These are phyloP conservation scores for Crataegus laevigata DNA, from an alignment of 306 rosid species.

Conservation along the genomic window DNA sequence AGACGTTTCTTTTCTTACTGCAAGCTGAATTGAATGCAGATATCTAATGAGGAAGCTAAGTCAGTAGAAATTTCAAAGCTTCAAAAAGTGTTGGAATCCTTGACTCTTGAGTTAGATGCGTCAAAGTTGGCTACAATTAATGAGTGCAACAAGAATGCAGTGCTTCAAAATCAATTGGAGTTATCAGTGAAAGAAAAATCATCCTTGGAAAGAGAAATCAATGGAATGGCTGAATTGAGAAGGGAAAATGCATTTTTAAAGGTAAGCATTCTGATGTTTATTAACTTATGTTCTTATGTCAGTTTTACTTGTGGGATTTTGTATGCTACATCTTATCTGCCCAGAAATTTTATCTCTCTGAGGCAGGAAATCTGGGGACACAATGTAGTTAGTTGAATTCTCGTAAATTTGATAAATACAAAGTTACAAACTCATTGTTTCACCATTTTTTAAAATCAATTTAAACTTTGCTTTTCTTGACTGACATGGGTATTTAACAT, in stretches of 20 bases:
- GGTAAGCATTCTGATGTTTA: constrained; percentile 31
- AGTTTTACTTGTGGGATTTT: not conserved
- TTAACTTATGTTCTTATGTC: not conserved
- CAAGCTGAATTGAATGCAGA: constrained; percentile 43
- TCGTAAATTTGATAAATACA: not conserved
- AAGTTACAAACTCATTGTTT: not conserved
- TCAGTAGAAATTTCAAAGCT: constrained; percentile 56
- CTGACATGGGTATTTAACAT: not conserved
- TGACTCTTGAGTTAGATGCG: constrained; percentile 79
- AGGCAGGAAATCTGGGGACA: not conserved
- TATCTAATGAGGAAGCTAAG: constrained; percentile 85
- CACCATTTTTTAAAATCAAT: not conserved
- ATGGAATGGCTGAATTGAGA: constrained; percentile 54
- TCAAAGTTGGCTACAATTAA: constrained; percentile 80
- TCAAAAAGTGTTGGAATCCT: constrained; percentile 65
- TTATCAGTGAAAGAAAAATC: constrained; percentile 67
- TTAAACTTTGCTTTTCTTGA: not conserved
- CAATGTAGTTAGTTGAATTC: not conserved
- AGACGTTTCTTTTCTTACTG: constrained; percentile 9
- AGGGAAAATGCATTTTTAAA: constrained; percentile 68
- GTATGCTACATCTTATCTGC: not conserved
- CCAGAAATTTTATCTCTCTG: not conserved
- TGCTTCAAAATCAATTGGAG: constrained; percentile 79
- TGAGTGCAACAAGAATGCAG: constrained; percentile 90
- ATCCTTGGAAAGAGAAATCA: constrained; percentile 69